A percentile compares a stretch with the other conserved stretches of the same genome.
These are phyloP conservation scores for Diversispora eburnea DNA, from an alignment of 192 early-diverging fungal species.

Conservation along the genomic window DNA sequence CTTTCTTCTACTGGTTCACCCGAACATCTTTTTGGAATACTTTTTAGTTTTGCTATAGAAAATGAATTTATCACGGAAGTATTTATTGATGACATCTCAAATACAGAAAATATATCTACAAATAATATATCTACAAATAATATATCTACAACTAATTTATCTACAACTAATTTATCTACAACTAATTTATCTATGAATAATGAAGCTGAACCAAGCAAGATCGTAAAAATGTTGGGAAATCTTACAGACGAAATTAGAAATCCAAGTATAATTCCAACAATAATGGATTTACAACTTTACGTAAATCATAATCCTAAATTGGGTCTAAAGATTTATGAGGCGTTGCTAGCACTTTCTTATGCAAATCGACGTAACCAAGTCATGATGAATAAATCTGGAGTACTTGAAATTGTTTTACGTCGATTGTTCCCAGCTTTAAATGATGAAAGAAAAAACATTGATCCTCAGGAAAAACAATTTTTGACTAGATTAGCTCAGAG, in stretches of 20 bases:
- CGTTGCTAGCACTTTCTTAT: conserved; percentile 43
- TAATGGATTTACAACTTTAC: conserved; percentile 35
- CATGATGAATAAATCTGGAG: conserved; percentile 47
- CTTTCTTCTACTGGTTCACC: conserved; percentile 38
- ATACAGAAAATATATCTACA: conserved; percentile 27
- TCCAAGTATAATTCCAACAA: conserved; percentile 33
- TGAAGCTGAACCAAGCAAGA: conserved; percentile 30
- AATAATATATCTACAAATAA: too few species aligned
- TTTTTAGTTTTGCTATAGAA: conserved; percentile 56
- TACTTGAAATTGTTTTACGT: conserved; percentile 42
- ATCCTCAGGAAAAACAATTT: conserved; percentile 31
- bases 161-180: too few species aligned
- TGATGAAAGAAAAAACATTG: conserved; percentile 3
- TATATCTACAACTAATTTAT: too few species aligned
- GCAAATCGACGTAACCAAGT: conserved; percentile 55
- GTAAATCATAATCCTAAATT: conserved; percentile 27
- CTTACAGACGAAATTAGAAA: conserved; percentile 38
- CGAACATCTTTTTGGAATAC: conserved; percentile 50
- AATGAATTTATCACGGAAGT: conserved; percentile 42
- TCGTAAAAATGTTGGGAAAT: conserved; percentile 34
- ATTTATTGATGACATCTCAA: conserved; percentile 40
- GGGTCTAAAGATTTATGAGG: conserved; percentile 32
- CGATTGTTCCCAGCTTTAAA: conserved; percentile 32
- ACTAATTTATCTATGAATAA: too few species aligned
- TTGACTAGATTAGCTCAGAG: conserved; percentile 47